Evolutionary conservation across 2,329 filamentous ascomycete species (phyloP), one percentile per base, ranked within the genome.

Genomic region (Verticillium nonalfalfae): DNA sequence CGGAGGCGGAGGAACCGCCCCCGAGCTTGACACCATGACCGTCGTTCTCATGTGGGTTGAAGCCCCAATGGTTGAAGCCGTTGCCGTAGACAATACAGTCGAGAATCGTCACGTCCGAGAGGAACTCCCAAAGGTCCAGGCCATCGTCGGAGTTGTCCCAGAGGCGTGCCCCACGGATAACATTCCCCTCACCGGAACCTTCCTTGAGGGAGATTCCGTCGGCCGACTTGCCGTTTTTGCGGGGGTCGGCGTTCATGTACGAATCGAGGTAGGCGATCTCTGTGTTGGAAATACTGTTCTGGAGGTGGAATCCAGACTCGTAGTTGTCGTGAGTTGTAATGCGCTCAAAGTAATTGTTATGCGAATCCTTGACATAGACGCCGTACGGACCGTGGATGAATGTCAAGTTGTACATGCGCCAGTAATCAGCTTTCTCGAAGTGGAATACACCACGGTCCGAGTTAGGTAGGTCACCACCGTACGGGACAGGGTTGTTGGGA

Each of bases 11-110:
- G 58, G 74, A 70, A 57, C 69, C 70, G 40, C 75, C 73, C 33
- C 77, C 76, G 9, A 81, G 74, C 68, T 81, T 79, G 74, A 80
- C 79, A n/a, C 79, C 76, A 64, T 81, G 80, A 39, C 78, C 78
- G 45, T 81, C 78, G 21, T 77, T 77, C 31, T 75, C 68, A 60
- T 79, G 79, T 15, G 71, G 62, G 5, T 62, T 66, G 66, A 80
- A 81, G 38, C 66, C 69, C 78, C 78, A 80, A 10, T 73, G 70
- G 61, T 80, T 78, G 63, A 76, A 70, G 3, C 78, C 78, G 58
- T 81, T 81, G 35, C 77, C 77, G 76, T 76, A 80, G 0, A 78
- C 67, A 39, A 78, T 72, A 0, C 75, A 76, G 52, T 81, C 77
- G 34, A 78, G 71, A 45, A 81, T 71, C 1, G 77, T 79, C 11